Base-by-base conservation (phyloP, 768 basidiomycete species). In the Lactarius quietus region DNA sequence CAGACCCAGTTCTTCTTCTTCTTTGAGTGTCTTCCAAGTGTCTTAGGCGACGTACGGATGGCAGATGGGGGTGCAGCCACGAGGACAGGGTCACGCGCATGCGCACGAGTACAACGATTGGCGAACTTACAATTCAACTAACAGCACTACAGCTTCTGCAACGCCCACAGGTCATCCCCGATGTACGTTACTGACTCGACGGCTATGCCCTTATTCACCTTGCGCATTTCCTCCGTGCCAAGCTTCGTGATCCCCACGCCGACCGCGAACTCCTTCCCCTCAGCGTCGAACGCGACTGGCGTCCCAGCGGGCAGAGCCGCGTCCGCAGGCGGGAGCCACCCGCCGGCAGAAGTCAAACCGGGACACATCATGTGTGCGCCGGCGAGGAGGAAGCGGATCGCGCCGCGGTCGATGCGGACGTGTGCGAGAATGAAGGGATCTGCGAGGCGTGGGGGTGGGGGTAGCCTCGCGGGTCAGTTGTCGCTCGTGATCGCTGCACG, bases 341-440 rank as follows among this genome's bases (percentile, higher is more conserved):
- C 96, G 8, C 95, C 95, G 38, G 86, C 82, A 39, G 96, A 98
- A 31, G 97, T 96, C 61, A 99, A 79, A 26, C 97, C 97, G 6
- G 97, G 97, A 71, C 90, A 95, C 93, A 96, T 96, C 91, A 96
- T 95, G 78, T 90, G 88, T 29, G 93, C 93, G 18, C 93, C 97
- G 14, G 87, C 89, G 54, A 99, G 86, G 43, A 99, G 84, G 78
- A 98, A 99, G 38, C 95, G 92, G 78, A 99, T 99, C 60, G 97
- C 97, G 57, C 97, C 97, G 58, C 96, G 89, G 80, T 99, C 97
- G 56, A 98, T 83, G 69, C 88, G 86, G 57, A 96, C 94, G 71
- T 83, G 86, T 6, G 95, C 93, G 36, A 98, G 83, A 69, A 98
- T 81, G 71, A 84, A 89, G 9, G 97, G 97, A 80, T 97, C 96